Base-by-base conservation (phyloP, 352 stramenopile genomes). In the Phytopythium aichiense region DNA sequence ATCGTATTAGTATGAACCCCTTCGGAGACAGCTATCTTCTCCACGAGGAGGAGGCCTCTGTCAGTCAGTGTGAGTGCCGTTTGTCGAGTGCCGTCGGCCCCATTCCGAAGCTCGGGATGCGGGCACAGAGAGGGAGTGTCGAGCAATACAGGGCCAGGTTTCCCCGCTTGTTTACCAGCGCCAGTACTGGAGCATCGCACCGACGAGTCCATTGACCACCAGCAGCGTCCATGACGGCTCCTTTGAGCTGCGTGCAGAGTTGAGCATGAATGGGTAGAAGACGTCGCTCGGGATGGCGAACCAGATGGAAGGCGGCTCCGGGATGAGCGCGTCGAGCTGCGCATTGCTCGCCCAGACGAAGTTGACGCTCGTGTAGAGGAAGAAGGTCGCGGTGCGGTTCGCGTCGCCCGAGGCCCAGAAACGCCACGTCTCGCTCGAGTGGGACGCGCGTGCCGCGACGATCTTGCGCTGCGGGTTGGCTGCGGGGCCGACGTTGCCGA, bases 201-300 rank as follows among this genome's bases (percentile, higher is more conserved):
- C 8, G 22, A 60, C 6, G 25, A 60, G 7, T 2, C 15, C 28
- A 30, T 7, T 50, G 22, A 28, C 25, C 22, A 52, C 3, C 25
- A 33, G 37, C 28, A 38, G 12, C 25, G 40, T 20, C 25, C 8
- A 31, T 4, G 15, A 2, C 40, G 15, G 23, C 22, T 9, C 16
- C 20, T 25, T 52, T 12, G 40, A 45, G 23, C 48, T 54, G 16
- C 4, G 48, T 15, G 50, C 60, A 23, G 1, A 40, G 37, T 60
- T 80, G 35, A 84, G 51, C 6, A 72, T 64, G 65, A 84, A 84
- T 13, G 74, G 74, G 51, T 84, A 84, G 53, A 84, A 84, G 12
- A 84, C 68, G 35, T 81, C 74, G 60, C 58, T 81, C 8, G 72
- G 72, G 58, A 84, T 84, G n/a, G 74, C 74, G 37, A 84, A 84